Percentiles rank a stretch among this genome's conserved stretches.
Conservation (phyloP, 2,329 filamentous ascomycete genomes). For the Orbilia blumenaviensis region DNA sequence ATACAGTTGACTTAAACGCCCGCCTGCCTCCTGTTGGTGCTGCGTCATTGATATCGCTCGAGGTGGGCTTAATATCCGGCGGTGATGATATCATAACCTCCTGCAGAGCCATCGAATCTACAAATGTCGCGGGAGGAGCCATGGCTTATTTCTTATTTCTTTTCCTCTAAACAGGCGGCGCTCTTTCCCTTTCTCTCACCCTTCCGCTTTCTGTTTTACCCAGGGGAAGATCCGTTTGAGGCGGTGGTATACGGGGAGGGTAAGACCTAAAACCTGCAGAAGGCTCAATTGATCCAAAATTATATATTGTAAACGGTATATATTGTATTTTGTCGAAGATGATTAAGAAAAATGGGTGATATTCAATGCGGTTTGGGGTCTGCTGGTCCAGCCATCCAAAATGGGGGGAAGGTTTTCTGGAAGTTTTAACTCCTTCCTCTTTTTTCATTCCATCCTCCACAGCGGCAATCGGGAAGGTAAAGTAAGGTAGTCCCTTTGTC, state of each 20-base stretch:
- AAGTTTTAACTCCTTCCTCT: background rate
- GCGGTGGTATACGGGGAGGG: slow-evolving; percentile 14
- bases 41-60: slow-evolving; percentile 36
- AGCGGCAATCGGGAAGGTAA: background rate
- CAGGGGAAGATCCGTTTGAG: slow-evolving; percentile 4
- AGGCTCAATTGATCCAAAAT: slow-evolving; percentile 12
- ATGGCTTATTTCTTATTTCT: slow-evolving; percentile 17
- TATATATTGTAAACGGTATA: slow-evolving; percentile 13
- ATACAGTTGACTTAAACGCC: slow-evolving; percentile 48
- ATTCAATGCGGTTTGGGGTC: background rate
- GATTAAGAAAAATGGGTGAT: background rate
- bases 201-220: background rate
- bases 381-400: background rate
- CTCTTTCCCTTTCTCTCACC: background rate
- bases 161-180: no score
- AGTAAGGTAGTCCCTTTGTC: background rate
- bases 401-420: background rate
- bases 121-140: slow-evolving; percentile 51
- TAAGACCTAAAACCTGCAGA: background rate
- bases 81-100: slow-evolving; percentile 47
- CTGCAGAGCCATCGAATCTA: slow-evolving; percentile 49
- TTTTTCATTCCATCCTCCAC: background rate
- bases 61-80: slow-evolving; percentile 22
- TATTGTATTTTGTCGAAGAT: background rate
- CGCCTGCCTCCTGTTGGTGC: slow-evolving; percentile 32